A percentile compares a stretch with the other conserved stretches of the same genome.
These are phyloP conservation scores for Cyberlindnera mrakii DNA, from an alignment of 805 yeast species.

Conservation along the genomic window DNA sequence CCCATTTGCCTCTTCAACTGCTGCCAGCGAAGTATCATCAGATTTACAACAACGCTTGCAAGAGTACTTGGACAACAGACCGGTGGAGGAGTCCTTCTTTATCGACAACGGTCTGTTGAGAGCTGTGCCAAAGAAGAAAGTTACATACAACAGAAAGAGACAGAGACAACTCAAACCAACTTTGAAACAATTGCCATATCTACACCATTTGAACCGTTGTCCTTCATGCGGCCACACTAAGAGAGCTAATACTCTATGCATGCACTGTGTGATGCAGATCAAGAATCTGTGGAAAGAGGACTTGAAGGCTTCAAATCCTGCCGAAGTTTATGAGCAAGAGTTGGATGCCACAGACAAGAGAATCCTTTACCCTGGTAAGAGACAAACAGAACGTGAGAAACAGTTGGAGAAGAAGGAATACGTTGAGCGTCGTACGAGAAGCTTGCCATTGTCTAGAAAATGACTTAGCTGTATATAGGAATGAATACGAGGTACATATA, in stretches of 20 bases:
- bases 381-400: slow-evolving; percentile 38
- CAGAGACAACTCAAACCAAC: slow-evolving; percentile 79
- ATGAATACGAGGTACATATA: background rate
- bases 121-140: slow-evolving; percentile 94
- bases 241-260: slow-evolving; percentile 85
- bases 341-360: slow-evolving; percentile 54
- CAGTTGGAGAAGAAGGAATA: slow-evolving; percentile 49
- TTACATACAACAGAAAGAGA: slow-evolving; percentile 81
- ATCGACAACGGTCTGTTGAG: slow-evolving; percentile 65
- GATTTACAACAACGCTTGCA: slow-evolving; percentile 24
- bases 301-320: slow-evolving; percentile 22
- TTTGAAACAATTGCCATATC: slow-evolving; percentile 69
- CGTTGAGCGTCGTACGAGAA: slow-evolving; percentile 46
- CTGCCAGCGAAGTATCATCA: slow-evolving; percentile 5
- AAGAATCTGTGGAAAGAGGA: slow-evolving; percentile 61
- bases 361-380: slow-evolving; percentile 70
- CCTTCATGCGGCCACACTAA: slow-evolving; percentile 94
- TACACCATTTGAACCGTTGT: slow-evolving; percentile 77
- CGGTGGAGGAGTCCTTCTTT: slow-evolving; percentile 31
- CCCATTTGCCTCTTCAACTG: slow-evolving; percentile 11
- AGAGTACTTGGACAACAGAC: slow-evolving; percentile 21
- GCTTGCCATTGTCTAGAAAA: slow-evolving; percentile 44
- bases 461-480: slow-evolving; percentile 4
- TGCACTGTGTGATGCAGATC: slow-evolving; percentile 85
- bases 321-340: slow-evolving; percentile 21